Evolutionary conservation across 176 grass and related monocot species (phyloP).

Genomic region (Triticum timopheevii): DNA sequence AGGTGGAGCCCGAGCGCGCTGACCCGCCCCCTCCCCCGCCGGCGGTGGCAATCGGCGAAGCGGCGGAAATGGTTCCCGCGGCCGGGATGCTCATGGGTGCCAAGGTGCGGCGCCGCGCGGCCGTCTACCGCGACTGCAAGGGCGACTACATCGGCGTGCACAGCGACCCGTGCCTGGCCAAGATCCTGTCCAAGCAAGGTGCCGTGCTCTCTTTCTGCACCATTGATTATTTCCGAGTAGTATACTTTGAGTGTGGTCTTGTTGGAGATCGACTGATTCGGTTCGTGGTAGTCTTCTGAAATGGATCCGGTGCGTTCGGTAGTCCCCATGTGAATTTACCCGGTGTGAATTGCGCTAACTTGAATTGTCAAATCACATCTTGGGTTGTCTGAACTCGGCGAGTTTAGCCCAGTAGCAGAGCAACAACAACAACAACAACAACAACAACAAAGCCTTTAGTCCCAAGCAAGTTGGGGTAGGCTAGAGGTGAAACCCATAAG

Average conservation of each 20-base stretch:
- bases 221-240: background rate
- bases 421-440: too few species aligned
- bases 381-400: background rate
- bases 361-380: background rate
- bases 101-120: conserved; percentile 69
- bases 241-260: background rate
- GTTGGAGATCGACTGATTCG: background rate
- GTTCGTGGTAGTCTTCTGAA: background rate
- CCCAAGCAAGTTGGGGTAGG: too few species aligned
- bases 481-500: too few species aligned
- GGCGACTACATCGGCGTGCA: conserved; percentile 88
- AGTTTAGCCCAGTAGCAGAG: background rate
- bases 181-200: conserved; percentile 95
- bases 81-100: conserved; percentile 58
- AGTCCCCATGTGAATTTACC: background rate
- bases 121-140: conserved; percentile 58
- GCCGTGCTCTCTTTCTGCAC: background rate
- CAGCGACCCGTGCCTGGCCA: conserved; percentile 71
- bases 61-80: conserved; percentile 8
- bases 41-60: background rate
- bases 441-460: too few species aligned
- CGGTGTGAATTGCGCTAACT: background rate
- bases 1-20: conserved; percentile 46
- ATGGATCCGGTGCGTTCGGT: conserved; percentile 4
- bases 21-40: background rate